Conservation (phyloP, 108 stramenopile genomes). For the Skeletonema costatum region DNA sequence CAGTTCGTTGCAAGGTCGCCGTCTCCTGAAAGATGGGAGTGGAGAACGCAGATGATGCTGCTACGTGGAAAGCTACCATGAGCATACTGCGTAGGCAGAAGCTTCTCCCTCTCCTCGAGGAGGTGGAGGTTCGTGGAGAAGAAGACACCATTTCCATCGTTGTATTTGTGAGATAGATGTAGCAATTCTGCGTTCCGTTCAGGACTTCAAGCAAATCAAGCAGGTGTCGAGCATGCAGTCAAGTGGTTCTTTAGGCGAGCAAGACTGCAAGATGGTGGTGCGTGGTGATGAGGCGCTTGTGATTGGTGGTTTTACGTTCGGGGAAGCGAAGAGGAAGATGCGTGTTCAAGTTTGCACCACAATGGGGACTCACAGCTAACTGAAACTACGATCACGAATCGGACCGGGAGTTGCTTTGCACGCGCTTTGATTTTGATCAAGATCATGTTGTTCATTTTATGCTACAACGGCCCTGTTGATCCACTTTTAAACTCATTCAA, state of each 20-base stretch:
- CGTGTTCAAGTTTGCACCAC: not conserved
- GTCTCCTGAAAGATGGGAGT: conserved; percentile 67
- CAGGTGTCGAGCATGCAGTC: not conserved
- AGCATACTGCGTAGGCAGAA: conserved; percentile 18
- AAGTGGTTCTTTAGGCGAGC: not conserved
- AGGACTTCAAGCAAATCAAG: not conserved
- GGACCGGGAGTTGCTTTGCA: too few species aligned
- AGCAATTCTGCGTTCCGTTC: not conserved
- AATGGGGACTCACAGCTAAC: not conserved
- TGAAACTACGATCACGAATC: too few species aligned
- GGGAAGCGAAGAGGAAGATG: not conserved
- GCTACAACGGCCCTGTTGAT: not conserved
- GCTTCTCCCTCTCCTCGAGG: not conserved
- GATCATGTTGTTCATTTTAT: too few species aligned
- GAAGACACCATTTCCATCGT: not conserved
- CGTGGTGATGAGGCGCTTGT: not conserved
- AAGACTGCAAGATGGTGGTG: not conserved
- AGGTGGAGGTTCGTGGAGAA: not conserved
- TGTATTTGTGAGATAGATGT: not conserved
- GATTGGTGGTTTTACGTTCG: too few species aligned
- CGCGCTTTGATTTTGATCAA: too few species aligned
- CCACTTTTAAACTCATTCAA: not conserved
- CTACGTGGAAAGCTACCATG: conserved; percentile 6
- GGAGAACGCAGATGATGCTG: conserved; percentile 47
- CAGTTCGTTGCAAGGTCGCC: conserved; percentile 51